Conservation (phyloP, 2,329 filamentous ascomycete species). For the Teratosphaeria epicoccoides region DNA sequence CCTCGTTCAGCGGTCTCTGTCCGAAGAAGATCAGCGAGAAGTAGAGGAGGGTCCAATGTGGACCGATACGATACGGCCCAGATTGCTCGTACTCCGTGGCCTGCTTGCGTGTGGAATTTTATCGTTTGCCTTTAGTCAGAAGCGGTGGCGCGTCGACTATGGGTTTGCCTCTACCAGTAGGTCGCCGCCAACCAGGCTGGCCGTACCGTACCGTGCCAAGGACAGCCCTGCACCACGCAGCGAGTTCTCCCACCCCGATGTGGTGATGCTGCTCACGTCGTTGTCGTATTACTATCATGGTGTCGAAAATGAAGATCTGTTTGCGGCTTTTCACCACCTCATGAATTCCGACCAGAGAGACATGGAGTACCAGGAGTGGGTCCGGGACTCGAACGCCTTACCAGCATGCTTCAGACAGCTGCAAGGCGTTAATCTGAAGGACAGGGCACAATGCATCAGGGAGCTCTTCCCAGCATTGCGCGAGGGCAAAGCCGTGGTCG, state of each 20-base stretch:
- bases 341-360: constrained; percentile 15
- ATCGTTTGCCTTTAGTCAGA: constrained; percentile 47
- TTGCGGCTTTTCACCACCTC: constrained; percentile 23
- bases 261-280: constrained; percentile 54
- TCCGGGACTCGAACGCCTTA: constrained; percentile 8
- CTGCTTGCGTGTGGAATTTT: constrained; percentile 52
- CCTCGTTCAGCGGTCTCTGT: constrained; percentile 9
- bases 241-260: constrained; percentile 60
- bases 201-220: constrained; percentile 58
- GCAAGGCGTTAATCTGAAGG: constrained; percentile 18
- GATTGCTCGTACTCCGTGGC: constrained; percentile 50
- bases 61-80: constrained; percentile 13
- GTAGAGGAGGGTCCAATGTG: constrained; percentile 12
- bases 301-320: constrained; percentile 36
- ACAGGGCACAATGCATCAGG: constrained; percentile 11
- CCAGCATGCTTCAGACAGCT: constrained; percentile 11
- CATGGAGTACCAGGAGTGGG: constrained; percentile 18
- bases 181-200: constrained; percentile 40
- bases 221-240: constrained; percentile 51
- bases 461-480: constrained; percentile 32
- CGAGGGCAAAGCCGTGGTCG: constrained; percentile 45
- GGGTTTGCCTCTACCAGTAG: constrained; percentile 34
- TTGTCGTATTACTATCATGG: constrained; percentile 58
- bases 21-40: not conserved
- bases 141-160: constrained; percentile 57